Conservation (phyloP, 306 rosid species). For the Astragalus glycyphyllos region DNA sequence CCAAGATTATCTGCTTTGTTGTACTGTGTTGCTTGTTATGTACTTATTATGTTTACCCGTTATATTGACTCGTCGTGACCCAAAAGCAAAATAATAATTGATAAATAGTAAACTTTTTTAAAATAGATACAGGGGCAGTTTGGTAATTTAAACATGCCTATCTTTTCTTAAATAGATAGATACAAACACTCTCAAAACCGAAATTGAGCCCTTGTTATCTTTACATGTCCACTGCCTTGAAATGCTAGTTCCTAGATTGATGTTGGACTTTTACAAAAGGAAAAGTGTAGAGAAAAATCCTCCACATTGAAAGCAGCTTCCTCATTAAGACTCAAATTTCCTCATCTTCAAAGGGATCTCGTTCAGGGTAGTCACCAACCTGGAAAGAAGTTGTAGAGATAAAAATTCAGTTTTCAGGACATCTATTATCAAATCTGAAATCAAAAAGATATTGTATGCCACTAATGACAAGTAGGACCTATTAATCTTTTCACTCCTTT, state of each 20-base stretch:
- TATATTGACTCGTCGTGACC: too few species aligned
- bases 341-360: slow-evolving; percentile 85
- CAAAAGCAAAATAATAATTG: too few species aligned
- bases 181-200: neutral
- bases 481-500: neutral
- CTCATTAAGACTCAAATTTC: slow-evolving; percentile 62
- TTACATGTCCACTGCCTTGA: neutral
- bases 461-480: neutral
- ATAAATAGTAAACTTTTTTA: too few species aligned
- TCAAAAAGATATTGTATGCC: neutral
- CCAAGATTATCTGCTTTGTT: neutral
- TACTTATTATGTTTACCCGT: too few species aligned
- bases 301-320: slow-evolving; percentile 2
- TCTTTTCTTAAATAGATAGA: too few species aligned
- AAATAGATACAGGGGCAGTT: too few species aligned
- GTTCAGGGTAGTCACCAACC: slow-evolving; percentile 95
- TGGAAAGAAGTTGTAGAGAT: slow-evolving; percentile 43
- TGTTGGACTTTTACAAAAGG: neutral
- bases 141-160: too few species aligned
- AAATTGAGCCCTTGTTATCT: neutral
- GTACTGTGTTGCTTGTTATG: too few species aligned
- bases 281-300: neutral
- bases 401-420: neutral
- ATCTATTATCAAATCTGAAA: slow-evolving; percentile 1
- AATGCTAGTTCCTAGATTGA: slow-evolving; percentile 8